phyloP scores from a whole-genome alignment of 345 rosid species.

The Fremontodendron californicum region DNA sequence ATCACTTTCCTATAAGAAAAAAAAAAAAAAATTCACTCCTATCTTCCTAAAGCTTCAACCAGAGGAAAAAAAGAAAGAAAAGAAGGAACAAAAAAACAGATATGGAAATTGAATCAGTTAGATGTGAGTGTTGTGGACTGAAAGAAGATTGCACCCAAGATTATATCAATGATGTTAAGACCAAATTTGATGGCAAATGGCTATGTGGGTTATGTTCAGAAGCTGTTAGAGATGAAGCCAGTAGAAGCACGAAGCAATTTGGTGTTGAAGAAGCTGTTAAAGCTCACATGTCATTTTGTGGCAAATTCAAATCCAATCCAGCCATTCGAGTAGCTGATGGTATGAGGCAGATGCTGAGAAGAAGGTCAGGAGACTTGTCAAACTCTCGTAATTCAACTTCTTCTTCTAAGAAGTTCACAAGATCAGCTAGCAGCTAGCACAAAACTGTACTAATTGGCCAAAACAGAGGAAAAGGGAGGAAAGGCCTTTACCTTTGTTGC shows the following conservation, averaged over 20 bases:
- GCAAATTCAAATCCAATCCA: constrained; percentile 77
- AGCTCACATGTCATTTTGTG: constrained; percentile 92
- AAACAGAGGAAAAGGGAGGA: neutral
- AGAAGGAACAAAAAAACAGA: neutral
- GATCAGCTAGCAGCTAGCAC: constrained; percentile 69
- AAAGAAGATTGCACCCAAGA: constrained; percentile 88
- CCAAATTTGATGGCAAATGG: constrained; percentile 88
- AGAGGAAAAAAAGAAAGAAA: neutral
- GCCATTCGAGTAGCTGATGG: constrained; percentile 90
- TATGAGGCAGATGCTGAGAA: constrained; percentile 93
- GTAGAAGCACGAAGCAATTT: constrained; percentile 40
- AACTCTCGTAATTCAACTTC: constrained; percentile 34
- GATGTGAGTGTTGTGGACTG: constrained; percentile 88
- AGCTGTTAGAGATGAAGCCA: constrained; percentile 77
- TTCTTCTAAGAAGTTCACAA: constrained; percentile 58
- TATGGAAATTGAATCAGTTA: constrained; percentile 86
- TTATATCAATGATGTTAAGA: constrained; percentile 65
- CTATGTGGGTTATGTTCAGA: constrained; percentile 94
- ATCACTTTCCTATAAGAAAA: neutral
- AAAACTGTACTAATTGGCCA: constrained; percentile 27
- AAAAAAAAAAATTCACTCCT: neutral
- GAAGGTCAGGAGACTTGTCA: constrained; percentile 66
- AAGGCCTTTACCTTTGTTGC: constrained; percentile 13
- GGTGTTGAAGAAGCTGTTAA: constrained; percentile 78
- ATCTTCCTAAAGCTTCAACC: neutral